Evolutionary conservation across 2,329 filamentous ascomycete species (phyloP), one percentile per base, ranked within the genome.

Genomic region (Alternaria atra): DNA sequence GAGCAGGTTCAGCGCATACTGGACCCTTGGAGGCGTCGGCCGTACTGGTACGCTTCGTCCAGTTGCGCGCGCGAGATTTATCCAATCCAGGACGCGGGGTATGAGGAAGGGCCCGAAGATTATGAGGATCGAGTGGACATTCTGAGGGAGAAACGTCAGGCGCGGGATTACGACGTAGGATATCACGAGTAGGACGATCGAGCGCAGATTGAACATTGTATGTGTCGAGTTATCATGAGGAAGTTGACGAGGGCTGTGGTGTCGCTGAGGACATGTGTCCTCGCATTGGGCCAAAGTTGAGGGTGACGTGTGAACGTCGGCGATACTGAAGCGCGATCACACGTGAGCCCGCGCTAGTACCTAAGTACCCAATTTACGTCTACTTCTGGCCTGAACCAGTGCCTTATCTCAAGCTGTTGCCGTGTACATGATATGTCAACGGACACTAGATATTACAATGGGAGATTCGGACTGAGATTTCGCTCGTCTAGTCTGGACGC

Each of bases 91-190:
- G 58, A 84, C 83, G 71, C 87, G 88, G 52, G 91, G 90, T 39
- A 94, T 78, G 66, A 94, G 81, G 65, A 92, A 83, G 32, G 92
- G 91, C 3, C 89, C 91, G 75, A 94, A 82, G 73, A 86, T 79
- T 61, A 86, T 76, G 64, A 84, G 68, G 44, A 79, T 58, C n/a
- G 74, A 68, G 57, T 77, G 76, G 32, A 78, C 54, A 47, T 66
- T 68, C 29, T 63, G 65, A 3, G 75, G 74, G 32, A 78, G 75
- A 62, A 78, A 78, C 6, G 75, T 77, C 42, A 78, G 75, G 55
- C 74, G 73, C 50, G 76, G 76, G n/a, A 78, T 73, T 7, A 78
- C 61, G 37, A 77, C 65, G 60, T 77, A 78, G 55, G 73, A 77
- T 30, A 77, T 52, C 44, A 74, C 67, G 52, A 77, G 63, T 25